Percentiles rank a stretch among this genome's conserved stretches.
phyloP scores from a whole-genome alignment of 768 basidiomycete species.

The Ramaria sp. region DNA sequence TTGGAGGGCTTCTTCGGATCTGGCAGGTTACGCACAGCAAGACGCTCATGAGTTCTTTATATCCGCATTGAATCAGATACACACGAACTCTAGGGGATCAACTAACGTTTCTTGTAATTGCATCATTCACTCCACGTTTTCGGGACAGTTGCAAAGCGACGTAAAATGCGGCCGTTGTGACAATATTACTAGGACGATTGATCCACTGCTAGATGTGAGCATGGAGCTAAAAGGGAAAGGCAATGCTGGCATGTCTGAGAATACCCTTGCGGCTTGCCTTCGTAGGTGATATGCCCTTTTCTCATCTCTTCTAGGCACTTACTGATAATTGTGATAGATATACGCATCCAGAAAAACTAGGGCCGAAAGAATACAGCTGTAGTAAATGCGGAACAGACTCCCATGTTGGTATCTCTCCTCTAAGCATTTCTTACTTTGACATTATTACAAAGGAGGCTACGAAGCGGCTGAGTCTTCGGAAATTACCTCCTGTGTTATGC shows the following conservation, averaged over 20 bases:
- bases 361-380: constrained; percentile 75
- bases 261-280: constrained; percentile 67
- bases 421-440: background rate
- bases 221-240: constrained; percentile 62
- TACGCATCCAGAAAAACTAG: constrained; percentile 78
- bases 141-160: constrained; percentile 78
- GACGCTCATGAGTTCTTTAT: constrained; percentile 90
- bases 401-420: constrained; percentile 31
- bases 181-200: constrained; percentile 64
- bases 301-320: background rate
- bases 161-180: constrained; percentile 82
- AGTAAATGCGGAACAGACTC: constrained; percentile 65
- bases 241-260: constrained; percentile 33
- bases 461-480: constrained; percentile 76
- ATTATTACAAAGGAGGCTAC: constrained; percentile 48
- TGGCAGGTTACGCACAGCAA: constrained; percentile 89
- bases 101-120: constrained; percentile 80
- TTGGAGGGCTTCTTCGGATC: constrained; percentile 69
- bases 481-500: constrained; percentile 80
- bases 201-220: constrained; percentile 87
- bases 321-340: constrained; percentile 35
- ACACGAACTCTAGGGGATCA: constrained; percentile 61
- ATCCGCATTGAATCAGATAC: constrained; percentile 76
- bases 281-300: constrained; percentile 38
- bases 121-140: constrained; percentile 84